Evolutionary conservation across 495 filamentous ascomycete species (phyloP), one percentile per base, ranked within the genome.

Genomic region (Lasiosphaeria ovina): DNA sequence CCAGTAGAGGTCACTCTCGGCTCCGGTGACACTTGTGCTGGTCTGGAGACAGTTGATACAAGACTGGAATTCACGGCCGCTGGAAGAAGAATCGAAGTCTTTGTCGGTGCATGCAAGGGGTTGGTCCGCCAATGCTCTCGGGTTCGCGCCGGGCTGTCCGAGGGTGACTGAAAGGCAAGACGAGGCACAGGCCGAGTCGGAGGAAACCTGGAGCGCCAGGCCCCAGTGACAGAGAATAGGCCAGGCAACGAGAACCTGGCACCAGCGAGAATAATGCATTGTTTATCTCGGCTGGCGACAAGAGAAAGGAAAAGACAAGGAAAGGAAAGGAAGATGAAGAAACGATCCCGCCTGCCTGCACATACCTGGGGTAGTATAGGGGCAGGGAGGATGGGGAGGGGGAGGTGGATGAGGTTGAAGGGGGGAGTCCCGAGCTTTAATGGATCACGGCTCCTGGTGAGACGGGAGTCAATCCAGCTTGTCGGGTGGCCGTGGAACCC

Each of bases 181-280:
- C 12, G 44, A 47, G 44, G 44, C 44, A 47, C 44, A 47, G 44
- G 44, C 12, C 44, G 44, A 47, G 44, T 47, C 11, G 5, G 44
- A n/a, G 12, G 44, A 47, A 14, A 47, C 44, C 4, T 47, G 44
- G 11, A 47, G 44, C 12, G 44, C 12, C 44, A 47, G 12, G 44
- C 8, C 44, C 44, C 12, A n/a, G 16, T n/a, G 6, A n/a, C 6
- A 47, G 44, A 47, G 16, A 5, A 47, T 5, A 9, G 44, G 11
- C 6, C 7, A 47, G 44, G 11, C 44, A 47, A 47, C 12, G 44
- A 47, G 7, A n/a, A n/a, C 12, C 44, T 47, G 44, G 11, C 44
- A 47, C 44, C 44, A 47, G 44, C 44, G 44, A n/a, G 44, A 47
- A 47, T 11, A 47, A 47, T 47, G 16, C 44, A 47, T 47, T 11